Evolutionary conservation across 2,329 filamentous ascomycete species (phyloP).

Genomic region (Fusarium zealandicum): DNA sequence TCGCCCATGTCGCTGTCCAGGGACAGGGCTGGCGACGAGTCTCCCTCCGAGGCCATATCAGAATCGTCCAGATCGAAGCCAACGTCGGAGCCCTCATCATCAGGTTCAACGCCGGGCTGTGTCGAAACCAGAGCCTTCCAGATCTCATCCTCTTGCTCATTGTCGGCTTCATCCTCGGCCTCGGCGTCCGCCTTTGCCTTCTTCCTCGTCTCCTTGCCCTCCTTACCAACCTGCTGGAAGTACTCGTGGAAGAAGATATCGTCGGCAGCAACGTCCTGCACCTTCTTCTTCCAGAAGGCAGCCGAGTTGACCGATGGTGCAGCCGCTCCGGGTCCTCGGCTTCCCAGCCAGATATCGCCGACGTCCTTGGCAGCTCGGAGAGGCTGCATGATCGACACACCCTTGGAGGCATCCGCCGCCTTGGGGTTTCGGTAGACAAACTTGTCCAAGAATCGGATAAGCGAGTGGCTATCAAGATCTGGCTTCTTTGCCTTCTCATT

Average conservation of each 20-base stretch:
- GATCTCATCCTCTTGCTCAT: constrained; percentile 78
- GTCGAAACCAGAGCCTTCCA: constrained; percentile 90
- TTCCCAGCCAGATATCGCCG: constrained; percentile 64
- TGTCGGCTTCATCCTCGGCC: constrained; percentile 60
- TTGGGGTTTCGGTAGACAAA: constrained; percentile 98
- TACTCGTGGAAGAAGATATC: constrained; percentile 99
- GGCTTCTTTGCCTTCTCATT: constrained; percentile 83
- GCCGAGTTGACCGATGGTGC: constrained; percentile 76
- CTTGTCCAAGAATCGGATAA: constrained; percentile 95
- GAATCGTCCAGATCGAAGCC: constrained; percentile 59
- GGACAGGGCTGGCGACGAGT: constrained; percentile 46
- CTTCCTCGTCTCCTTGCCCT: constrained; percentile 61
- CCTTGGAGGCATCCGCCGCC: constrained; percentile 70
- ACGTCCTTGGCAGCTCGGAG: constrained; percentile 63
- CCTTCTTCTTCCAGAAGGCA: constrained; percentile 88
- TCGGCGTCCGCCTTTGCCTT: constrained; percentile 51
- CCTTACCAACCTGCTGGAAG: constrained; percentile 78
- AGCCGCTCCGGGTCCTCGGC: constrained; percentile 52
- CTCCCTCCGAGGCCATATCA: constrained; percentile 58
- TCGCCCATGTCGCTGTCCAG: constrained; percentile 56
- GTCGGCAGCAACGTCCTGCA: constrained; percentile 85
- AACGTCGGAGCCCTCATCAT: constrained; percentile 59
- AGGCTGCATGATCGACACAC: constrained; percentile 96
- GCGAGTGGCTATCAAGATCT: constrained; percentile 85
- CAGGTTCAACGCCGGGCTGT: constrained; percentile 67